These are phyloP conservation scores for Elymus sibiricus DNA, from an alignment of 176 grass and related monocot species.

Conservation along the genomic window DNA sequence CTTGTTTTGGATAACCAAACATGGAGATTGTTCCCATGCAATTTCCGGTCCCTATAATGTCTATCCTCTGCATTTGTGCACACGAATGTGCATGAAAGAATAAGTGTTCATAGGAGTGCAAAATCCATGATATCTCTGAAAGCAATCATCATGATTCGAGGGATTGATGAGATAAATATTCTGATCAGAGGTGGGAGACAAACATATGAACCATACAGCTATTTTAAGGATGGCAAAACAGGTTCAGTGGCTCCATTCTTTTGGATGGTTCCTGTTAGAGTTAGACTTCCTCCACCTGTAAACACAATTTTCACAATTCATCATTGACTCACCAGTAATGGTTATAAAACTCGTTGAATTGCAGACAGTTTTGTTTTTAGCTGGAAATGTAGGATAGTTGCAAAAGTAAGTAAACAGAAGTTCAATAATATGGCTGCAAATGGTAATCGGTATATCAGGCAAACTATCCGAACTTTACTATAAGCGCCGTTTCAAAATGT, in stretches of 20 bases:
- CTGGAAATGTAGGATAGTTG: too few species aligned
- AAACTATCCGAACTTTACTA: too few species aligned
- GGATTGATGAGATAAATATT: background rate
- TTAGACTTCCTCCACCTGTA: conserved; percentile 52
- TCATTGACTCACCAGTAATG: too few species aligned
- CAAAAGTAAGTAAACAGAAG: too few species aligned
- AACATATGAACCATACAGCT: background rate
- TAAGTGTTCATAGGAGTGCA: background rate
- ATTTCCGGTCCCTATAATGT: background rate
- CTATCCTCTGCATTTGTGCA: background rate
- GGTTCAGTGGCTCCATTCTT: background rate
- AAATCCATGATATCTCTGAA: background rate
- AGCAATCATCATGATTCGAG: background rate
- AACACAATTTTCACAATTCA: background rate
- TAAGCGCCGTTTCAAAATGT: too few species aligned
- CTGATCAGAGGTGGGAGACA: background rate
- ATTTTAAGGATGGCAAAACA: background rate
- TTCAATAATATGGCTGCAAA: too few species aligned
- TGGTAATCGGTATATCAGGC: too few species aligned
- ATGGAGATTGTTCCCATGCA: background rate
- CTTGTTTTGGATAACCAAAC: background rate
- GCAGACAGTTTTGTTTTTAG: too few species aligned
- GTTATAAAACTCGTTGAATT: too few species aligned
- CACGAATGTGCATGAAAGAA: background rate
- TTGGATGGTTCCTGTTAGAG: conserved; percentile 5